Percentiles rank a stretch among this genome's conserved stretches.
These are phyloP conservation scores for Paraurostyla sp. DNA, from an alignment of 73 alveolate species.

Conservation along the genomic window DNA sequence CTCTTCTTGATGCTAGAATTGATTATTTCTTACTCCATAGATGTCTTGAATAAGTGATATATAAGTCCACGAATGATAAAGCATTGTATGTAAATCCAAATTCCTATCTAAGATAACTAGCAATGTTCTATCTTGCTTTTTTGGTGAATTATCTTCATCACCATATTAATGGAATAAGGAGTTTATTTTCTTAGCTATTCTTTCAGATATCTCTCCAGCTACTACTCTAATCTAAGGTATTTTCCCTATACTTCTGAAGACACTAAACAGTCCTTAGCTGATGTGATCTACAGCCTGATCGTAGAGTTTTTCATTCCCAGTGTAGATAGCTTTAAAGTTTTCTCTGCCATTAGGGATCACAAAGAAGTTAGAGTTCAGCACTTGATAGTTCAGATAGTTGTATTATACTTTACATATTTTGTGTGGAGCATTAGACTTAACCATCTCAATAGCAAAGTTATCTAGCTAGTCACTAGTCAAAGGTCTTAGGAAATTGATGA, in stretches of 20 bases:
- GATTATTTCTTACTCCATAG: constrained; percentile 57
- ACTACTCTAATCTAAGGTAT: constrained; percentile 59
- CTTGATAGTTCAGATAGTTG: constrained; percentile 40
- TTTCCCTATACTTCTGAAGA: constrained; percentile 40
- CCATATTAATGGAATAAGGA: neutral
- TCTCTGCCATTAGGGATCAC: constrained; percentile 36
- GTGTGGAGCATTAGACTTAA: constrained; percentile 60
- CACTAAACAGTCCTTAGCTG: constrained; percentile 46
- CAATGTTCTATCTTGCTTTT: constrained; percentile 48
- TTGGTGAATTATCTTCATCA: neutral
- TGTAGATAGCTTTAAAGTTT: neutral
- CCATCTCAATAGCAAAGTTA: constrained; percentile 55
- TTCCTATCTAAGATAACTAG: constrained; percentile 65
- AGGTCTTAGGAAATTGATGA: constrained; percentile 56
- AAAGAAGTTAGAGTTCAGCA: constrained; percentile 33
- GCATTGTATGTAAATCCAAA: constrained; percentile 67
- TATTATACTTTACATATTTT: constrained; percentile 59
- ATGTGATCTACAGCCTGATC: constrained; percentile 56
- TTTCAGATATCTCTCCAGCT: constrained; percentile 57
- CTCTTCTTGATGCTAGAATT: constrained; percentile 54
- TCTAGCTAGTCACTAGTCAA: constrained; percentile 43
- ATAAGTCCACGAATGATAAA: constrained; percentile 74
- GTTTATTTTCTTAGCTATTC: neutral
- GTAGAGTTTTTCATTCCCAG: neutral
- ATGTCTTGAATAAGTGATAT: constrained; percentile 69